Conservation (phyloP, 2,329 filamentous ascomycete species). For the Epicoccum sorghinum region DNA sequence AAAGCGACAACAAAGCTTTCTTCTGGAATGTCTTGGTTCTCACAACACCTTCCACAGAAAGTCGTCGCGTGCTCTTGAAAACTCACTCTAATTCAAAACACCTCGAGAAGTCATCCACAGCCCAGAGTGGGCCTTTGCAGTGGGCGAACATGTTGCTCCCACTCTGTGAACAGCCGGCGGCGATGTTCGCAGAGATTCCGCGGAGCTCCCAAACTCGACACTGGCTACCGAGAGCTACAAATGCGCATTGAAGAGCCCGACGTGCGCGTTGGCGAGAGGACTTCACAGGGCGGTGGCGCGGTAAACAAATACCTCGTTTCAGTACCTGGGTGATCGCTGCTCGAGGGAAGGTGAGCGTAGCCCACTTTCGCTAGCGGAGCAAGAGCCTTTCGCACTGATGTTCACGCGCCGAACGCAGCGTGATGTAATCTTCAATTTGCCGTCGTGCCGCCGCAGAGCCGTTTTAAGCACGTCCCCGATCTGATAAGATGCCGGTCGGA, state of each 20-base stretch:
- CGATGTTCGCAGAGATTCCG: slow-evolving; percentile 17
- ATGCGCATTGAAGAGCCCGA: slow-evolving; percentile 21
- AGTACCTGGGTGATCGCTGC: slow-evolving; percentile 16
- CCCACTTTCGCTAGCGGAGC: slow-evolving; percentile 12
- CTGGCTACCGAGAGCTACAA: slow-evolving; percentile 23
- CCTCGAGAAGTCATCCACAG: slow-evolving; percentile 64
- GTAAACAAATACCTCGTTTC: slow-evolving; percentile 15
- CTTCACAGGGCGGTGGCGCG: slow-evolving; percentile 1
- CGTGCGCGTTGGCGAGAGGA: slow-evolving; percentile 8
- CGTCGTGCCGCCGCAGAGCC: slow-evolving; percentile 8
- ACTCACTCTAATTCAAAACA: slow-evolving; percentile 73
- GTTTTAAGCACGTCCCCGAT: slow-evolving; percentile 13
- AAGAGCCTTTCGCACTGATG: slow-evolving; percentile 18
- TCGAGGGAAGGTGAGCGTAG: slow-evolving; percentile 11
- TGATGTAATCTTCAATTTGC: slow-evolving; percentile 19
- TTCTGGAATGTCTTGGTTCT: neutral
- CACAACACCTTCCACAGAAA: neutral
- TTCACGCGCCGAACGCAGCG: slow-evolving; percentile 16
- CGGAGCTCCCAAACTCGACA: slow-evolving; percentile 25
- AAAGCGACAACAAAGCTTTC: slow-evolving; percentile 2
- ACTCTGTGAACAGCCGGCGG: slow-evolving; percentile 17
- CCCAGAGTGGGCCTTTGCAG: slow-evolving; percentile 65
- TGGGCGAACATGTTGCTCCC: slow-evolving; percentile 57
- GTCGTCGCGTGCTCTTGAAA: neutral
- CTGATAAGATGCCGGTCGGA: slow-evolving; percentile 18